phyloP scores from a whole-genome alignment of 768 basidiomycete species.

The Ramaria sp. region DNA sequence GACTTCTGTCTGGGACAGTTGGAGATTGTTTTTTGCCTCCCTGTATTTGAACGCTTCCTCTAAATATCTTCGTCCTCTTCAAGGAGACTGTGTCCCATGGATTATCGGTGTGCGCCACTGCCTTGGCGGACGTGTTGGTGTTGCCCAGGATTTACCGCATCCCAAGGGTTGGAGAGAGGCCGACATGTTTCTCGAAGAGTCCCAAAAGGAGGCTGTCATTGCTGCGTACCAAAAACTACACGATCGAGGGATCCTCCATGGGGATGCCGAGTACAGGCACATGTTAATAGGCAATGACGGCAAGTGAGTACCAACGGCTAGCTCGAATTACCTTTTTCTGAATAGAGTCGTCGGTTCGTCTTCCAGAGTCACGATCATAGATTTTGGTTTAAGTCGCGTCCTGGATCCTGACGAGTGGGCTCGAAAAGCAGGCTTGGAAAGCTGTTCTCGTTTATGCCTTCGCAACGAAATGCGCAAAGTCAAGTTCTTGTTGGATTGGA shows the following conservation, averaged over 20 bases:
- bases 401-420: slow-evolving; percentile 21
- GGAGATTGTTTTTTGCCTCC: slow-evolving; percentile 21
- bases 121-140: slow-evolving; percentile 27
- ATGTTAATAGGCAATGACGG: slow-evolving; percentile 47
- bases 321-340: not conserved
- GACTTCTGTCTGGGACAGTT: slow-evolving; percentile 28
- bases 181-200: slow-evolving; percentile 36
- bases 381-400: slow-evolving; percentile 37
- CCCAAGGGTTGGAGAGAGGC: slow-evolving; percentile 53
- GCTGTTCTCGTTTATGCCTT: slow-evolving; percentile 31
- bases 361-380: slow-evolving; percentile 35
- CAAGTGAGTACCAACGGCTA: slow-evolving; percentile 10
- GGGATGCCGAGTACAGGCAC: slow-evolving; percentile 36
- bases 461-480: slow-evolving; percentile 45
- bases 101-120: slow-evolving; percentile 39
- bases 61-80: slow-evolving; percentile 36
- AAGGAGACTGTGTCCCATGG: slow-evolving; percentile 41
- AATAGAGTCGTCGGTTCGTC: not conserved
- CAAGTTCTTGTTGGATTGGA: slow-evolving; percentile 41
- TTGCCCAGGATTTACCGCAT: slow-evolving; percentile 46
- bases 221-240: slow-evolving; percentile 41
- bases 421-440: slow-evolving; percentile 18
- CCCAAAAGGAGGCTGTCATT: slow-evolving; percentile 42
- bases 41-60: slow-evolving; percentile 40
- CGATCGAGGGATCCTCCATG: slow-evolving; percentile 36